Base-by-base conservation (phyloP, 2,329 filamentous ascomycete species). In the Colletotrichum eleusines region DNA sequence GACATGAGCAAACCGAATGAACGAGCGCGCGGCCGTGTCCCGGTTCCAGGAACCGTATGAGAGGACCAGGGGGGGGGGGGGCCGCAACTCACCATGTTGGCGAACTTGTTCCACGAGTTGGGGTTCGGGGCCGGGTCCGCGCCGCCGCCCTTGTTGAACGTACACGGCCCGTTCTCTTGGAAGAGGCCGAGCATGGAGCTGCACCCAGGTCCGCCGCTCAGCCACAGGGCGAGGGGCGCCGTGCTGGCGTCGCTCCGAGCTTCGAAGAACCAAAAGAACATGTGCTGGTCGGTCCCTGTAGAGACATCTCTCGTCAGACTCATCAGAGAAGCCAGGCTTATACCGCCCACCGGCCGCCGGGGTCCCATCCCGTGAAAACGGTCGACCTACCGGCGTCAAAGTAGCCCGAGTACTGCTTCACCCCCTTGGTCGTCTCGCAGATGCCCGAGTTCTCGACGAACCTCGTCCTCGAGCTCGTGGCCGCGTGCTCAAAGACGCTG, bases 371-470 rank as follows among this genome's bases (percentile, higher is more conserved):
- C 31, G 31, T 3, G 75, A 51, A 65, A 64, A 20, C 2, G 3
- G 18, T 44, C 3, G 20, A 68, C 68, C 11, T 57, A 70, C 85
- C 83, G 16, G 86, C 83, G 2, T 80, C 80, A 69, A 89, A 60
- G 78, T 87, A 87, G 9, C 85, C 85, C 5, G 84, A 86, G 74
- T 85, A 85, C 70, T 84, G 83, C 38, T 84, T 86, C 2, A 87
- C 85, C 1, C 83, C 83, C 0, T 80, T 78, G 0, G 84, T 87
- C 0, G 84, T 86, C 76, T 87, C 85, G 73, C 85, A 87, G 65
- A 86, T 80, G 54, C 85, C 80, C 0, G 85, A 86, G 73, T 87
- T 86, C 31, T 81, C 83, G 33, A 87, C 84, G 66, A 83, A 86
- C 28, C 84, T 80, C 54, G 87, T 73, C 33, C 76, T 82, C 1